Evolutionary conservation across 2,329 filamentous ascomycete species (phyloP).

Genomic region (Penicillium sp.): DNA sequence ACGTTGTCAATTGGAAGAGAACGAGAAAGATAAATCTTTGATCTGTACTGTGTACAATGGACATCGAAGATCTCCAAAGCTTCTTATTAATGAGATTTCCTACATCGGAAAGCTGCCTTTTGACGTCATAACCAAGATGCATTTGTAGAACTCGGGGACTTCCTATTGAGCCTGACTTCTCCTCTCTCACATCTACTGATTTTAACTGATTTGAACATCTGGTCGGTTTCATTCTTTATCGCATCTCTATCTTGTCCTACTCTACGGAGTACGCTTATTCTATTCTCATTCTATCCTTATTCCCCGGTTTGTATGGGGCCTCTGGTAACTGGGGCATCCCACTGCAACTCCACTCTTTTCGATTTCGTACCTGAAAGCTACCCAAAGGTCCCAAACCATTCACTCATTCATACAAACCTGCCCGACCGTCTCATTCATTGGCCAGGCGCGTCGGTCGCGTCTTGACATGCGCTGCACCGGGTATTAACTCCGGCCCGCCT

Average conservation of each 20-base stretch:
- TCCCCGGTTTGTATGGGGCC: neutral
- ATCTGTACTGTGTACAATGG: too few relatives aligned
- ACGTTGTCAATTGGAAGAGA: neutral
- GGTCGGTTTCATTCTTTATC: too few relatives aligned
- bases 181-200: too few relatives aligned
- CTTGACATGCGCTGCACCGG: conserved; percentile 1
- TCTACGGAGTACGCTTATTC: too few relatives aligned
- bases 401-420: neutral
- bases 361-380: conserved; percentile 3
- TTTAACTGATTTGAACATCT: too few relatives aligned
- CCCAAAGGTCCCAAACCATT: too few relatives aligned
- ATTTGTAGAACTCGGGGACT: too few relatives aligned
- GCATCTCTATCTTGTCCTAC: neutral
- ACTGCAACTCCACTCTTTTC: neutral
- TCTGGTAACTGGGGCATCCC: neutral
- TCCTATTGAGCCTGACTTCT: neutral
- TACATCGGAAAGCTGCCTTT: neutral
- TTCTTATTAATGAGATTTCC: neutral
- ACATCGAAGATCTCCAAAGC: neutral
- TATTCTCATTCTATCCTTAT: too few relatives aligned
- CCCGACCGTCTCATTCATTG: neutral
- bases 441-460: neutral
- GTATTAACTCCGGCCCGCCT: neutral
- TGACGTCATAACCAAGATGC: neutral
- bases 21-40: too few relatives aligned